Evolutionary conservation across 345 rosid species (phyloP).

Genomic region (Isatis tinctoria): DNA sequence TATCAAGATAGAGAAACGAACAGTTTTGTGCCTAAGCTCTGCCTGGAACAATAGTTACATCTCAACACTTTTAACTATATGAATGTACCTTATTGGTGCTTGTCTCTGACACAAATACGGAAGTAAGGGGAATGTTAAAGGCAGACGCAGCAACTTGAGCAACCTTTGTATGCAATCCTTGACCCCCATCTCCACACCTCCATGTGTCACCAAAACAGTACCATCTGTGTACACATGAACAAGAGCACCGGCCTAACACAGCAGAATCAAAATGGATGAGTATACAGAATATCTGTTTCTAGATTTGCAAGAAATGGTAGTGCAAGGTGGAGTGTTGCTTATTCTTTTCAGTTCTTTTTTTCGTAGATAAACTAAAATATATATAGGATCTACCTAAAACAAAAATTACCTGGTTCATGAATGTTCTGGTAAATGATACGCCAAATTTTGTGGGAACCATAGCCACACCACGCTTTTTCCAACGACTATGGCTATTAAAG

Average conservation of each 20-base stretch:
- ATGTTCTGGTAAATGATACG: too few species aligned
- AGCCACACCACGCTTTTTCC: constrained; percentile 95
- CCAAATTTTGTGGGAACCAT: constrained; percentile 76
- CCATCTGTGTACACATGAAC: constrained; percentile 95
- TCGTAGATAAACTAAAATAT: too few species aligned
- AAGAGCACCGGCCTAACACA: constrained; percentile 84
- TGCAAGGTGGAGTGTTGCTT: too few species aligned
- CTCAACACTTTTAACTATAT: not conserved
- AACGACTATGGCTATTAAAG: constrained; percentile 70
- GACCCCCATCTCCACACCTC: constrained; percentile 99
- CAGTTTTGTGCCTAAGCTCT: too few species aligned
- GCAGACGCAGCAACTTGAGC: constrained; percentile 96
- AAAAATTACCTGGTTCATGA: too few species aligned
- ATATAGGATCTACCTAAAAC: too few species aligned
- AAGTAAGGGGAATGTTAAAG: constrained; percentile 74
- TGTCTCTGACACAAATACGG: constrained; percentile 90
- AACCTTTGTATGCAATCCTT: constrained; percentile 94
- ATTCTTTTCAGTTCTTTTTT: too few species aligned
- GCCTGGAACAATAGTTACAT: not conserved
- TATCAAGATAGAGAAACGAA: constrained; percentile 10
- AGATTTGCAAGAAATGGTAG: constrained; percentile 4
- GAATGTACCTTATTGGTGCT: constrained; percentile 88
- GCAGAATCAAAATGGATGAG: not conserved
- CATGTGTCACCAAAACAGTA: constrained; percentile 93
- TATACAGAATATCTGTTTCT: not conserved